Base-by-base conservation (phyloP, 2,329 filamentous ascomycete genomes). In the Aspergillus sp. region DNA sequence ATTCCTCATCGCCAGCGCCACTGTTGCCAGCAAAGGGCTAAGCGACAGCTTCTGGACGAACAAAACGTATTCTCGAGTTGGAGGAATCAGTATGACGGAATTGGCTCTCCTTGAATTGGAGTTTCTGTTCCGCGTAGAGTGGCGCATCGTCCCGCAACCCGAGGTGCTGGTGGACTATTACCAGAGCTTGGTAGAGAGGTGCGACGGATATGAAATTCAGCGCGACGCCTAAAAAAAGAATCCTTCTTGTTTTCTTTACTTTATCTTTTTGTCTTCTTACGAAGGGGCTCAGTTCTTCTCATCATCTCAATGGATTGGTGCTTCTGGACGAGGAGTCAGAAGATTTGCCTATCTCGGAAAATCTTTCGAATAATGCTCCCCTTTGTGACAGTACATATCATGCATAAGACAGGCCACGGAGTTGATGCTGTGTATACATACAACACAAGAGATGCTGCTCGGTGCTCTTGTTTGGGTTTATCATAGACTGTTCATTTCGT, bases 11-110 rank as follows among this genome's bases (percentile, higher is more conserved):
- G 95, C 94, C 1, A 92, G 93, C 20, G 94, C 93, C 10, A 97
- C 95, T 0, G 95, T 99, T 4, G 95, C 94, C 6, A 92, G 93
- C 58, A 99, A 99, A 76, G 95, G 95, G 0, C 84, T 99, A 12
- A 97, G 92, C 32, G 95, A 99, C 75, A 92, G 90, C 31, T 99
- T 99, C 74, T 97, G 95, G 92, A 98, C 96, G 63, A 99, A 99
- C 77, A 91, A 91, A 29, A 96, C 94, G 0, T 99, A 99, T 73
- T 93, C 95, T 42, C 85, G 92, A 57, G 93, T 99, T 0, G 95
- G 95, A 5, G 95, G 95, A 63, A 92, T 99, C 53, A 92, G 91
- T 65, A 84, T 97, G 42, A 87, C 90, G 52, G 95, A 99, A 76
- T 80, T 99, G 64, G 96, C 95, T 59, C 81, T 97, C 58, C 81